A percentile compares a stretch with the other conserved stretches of the same genome.
Conservation (phyloP, 371 early-diverging fungal species). For the Gilbertella persicaria region DNA sequence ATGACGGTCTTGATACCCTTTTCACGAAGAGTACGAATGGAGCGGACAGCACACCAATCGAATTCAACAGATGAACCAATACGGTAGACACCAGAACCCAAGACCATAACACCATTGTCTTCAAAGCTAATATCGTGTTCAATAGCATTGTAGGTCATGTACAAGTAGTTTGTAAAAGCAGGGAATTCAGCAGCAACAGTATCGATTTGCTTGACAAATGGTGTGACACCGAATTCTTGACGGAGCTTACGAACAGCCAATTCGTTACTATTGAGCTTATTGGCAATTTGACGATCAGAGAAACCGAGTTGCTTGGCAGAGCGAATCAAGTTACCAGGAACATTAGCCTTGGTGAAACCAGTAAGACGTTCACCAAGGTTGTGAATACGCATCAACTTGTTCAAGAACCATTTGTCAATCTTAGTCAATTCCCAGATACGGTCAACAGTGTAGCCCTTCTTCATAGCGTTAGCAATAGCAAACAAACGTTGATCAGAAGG, state of each 20-base stretch:
- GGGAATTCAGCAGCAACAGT: constrained; percentile 98
- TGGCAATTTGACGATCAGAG: constrained; percentile 86
- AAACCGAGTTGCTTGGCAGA: constrained; percentile 90
- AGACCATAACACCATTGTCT: constrained; percentile 90
- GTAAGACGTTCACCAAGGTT: constrained; percentile 43
- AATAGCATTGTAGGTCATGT: constrained; percentile 92
- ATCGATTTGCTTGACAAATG: constrained; percentile 96
- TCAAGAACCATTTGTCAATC: constrained; percentile 95
- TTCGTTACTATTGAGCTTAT: constrained; percentile 77
- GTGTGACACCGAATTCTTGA: constrained; percentile 75
- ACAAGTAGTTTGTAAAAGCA: constrained; percentile 93
- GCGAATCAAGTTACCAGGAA: constrained; percentile 61
- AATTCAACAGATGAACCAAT: constrained; percentile 96
- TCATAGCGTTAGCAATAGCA: constrained; percentile 87
- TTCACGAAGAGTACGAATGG: constrained; percentile 86
- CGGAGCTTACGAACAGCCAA: constrained; percentile 84
- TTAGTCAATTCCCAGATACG: constrained; percentile 83
- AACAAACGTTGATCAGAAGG: constrained; percentile 92
- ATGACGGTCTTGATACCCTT: constrained; percentile 86
- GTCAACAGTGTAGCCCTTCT: constrained; percentile 85
- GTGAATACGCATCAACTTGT: constrained; percentile 77
- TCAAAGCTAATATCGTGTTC: constrained; percentile 87
- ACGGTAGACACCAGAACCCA: constrained; percentile 96
- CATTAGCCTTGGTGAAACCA: constrained; percentile 44
- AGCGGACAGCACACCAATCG: constrained; percentile 95